Evolutionary conservation across 148 eudicot genomes (phyloP).

Genomic region (Hydrangea macrophylla): DNA sequence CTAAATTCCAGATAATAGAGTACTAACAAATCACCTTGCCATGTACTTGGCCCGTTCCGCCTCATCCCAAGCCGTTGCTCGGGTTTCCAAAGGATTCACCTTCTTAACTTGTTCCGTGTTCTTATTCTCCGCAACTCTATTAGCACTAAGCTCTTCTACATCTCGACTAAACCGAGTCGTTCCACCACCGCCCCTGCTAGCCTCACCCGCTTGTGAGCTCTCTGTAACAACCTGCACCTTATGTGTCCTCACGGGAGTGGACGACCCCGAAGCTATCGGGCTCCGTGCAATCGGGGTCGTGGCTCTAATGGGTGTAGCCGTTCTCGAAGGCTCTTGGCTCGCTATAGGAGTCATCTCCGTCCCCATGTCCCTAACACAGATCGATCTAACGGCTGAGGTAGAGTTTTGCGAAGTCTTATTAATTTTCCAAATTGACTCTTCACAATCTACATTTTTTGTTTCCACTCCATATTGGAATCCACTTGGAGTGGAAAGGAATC

Average conservation of each 20-base stretch:
- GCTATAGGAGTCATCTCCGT: conserved; percentile 96
- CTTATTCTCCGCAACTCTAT: conserved; percentile 15
- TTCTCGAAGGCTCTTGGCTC: conserved; percentile 88
- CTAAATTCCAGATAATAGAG: neutral
- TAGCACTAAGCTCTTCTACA: conserved; percentile 28
- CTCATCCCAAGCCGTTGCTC: conserved; percentile 97
- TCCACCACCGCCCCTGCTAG: conserved; percentile 33
- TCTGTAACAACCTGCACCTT: conserved; percentile 26
- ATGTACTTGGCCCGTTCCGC: conserved; percentile 87
- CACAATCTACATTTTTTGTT: conserved; percentile 78
- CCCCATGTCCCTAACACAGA: conserved; percentile 96
- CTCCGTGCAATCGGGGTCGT: conserved; percentile 72
- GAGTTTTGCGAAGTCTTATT: conserved; percentile 39
- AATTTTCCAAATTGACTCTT: conserved; percentile 63
- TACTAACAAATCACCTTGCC: conserved; percentile 58
- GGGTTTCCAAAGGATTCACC: conserved; percentile 58
- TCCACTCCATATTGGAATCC: conserved; percentile 42
- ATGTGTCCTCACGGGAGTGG: conserved; percentile 61
- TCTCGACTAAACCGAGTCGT: conserved; percentile 24
- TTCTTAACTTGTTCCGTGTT: conserved; percentile 26
- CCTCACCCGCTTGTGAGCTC: conserved; percentile 18
- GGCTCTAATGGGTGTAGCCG: conserved; percentile 78
- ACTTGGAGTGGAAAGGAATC: conserved; percentile 12
- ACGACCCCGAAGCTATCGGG: conserved; percentile 60
- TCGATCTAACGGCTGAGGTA: conserved; percentile 47